phyloP scores from a whole-genome alignment of 441 rosid genomes.

The Macaranga tanarius region DNA sequence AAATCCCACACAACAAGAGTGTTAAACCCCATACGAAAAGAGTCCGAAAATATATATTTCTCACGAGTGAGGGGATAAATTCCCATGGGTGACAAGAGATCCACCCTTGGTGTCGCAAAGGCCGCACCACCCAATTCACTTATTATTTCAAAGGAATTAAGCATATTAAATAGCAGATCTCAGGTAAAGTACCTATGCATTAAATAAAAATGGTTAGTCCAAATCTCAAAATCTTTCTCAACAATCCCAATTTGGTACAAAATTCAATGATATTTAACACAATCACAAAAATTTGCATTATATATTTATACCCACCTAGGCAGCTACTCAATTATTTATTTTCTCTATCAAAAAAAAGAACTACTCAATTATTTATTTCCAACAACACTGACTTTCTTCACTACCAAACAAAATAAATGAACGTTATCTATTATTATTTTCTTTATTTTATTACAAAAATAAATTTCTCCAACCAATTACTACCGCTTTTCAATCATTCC shows the following conservation, averaged over 20 bases:
- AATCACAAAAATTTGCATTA: neutral
- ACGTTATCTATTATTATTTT: neutral
- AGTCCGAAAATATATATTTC: too few relatives aligned
- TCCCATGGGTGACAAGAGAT: too few relatives aligned
- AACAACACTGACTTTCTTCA: neutral
- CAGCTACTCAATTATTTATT: neutral
- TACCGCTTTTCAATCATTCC: neutral
- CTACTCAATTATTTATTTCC: neutral
- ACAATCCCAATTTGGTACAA: conserved; percentile 9
- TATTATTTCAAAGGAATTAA: too few relatives aligned
- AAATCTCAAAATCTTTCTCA: conserved; percentile 15
- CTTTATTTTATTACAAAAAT: neutral
- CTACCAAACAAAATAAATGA: neutral
- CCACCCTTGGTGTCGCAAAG: too few relatives aligned
- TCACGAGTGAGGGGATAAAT: too few relatives aligned
- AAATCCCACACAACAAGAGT: too few relatives aligned
- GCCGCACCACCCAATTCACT: too few relatives aligned
- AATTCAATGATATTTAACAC: neutral
- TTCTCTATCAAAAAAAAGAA: too few relatives aligned
- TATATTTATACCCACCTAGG: too few relatives aligned
- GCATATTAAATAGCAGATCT: neutral
- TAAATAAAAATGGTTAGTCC: neutral
- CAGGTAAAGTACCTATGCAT: neutral
- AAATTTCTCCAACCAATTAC: neutral
- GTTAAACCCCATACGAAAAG: too few relatives aligned